Evolutionary conservation across 2,329 filamentous ascomycete species (phyloP), one percentile per base, ranked within the genome.

Genomic region (Neofusicoccum umdonicola): DNA sequence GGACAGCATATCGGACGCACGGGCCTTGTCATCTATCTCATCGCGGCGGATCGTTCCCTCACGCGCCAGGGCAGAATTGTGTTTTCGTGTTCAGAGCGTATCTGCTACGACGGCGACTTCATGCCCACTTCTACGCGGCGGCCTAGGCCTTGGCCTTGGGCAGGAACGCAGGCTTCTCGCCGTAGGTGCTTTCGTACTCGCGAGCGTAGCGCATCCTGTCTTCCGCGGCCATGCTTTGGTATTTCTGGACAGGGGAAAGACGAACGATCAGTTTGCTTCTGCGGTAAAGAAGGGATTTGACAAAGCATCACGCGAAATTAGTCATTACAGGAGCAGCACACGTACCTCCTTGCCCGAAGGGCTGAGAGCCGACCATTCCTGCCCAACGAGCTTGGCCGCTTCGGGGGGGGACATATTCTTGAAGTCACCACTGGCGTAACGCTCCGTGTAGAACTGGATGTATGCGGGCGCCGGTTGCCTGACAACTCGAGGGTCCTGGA

Each of bases 401-500:
- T 88, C 83, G 0, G 3, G 1, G 0, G 77, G 0, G 0, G 62
- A 7, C 65, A 87, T 79, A 52, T 80, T 76, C 65, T 79, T 81
- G 63, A 86, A 79, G 60, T 88, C 87, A 19, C 82, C 82, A 51
- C 77, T 81, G 1, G 66, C 67, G 4, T 70, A 66, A 62, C 84
- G 79, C 12, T 85, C 83, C 31, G 63, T 69, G 47, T 66, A 39
- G 74, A 85, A 90, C 4, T 70, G 63, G 1, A 77, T 27, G 67
- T 76, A 87, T 0, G 81, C 13, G 3, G n/a, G 70, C 0, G 6
- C 1, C 3, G 81, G 76, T 1, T 66, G 66, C 72, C 84, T 87
- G 56, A 84, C 79, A 13, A 73, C 70, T 57, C 88, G 83, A 11
- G 85, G 80, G 70, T 90, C 88, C 4, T 76, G 66, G 62, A 90